Base-by-base conservation (phyloP, 2,329 filamentous ascomycete species). In the Amauroascus niger region DNA sequence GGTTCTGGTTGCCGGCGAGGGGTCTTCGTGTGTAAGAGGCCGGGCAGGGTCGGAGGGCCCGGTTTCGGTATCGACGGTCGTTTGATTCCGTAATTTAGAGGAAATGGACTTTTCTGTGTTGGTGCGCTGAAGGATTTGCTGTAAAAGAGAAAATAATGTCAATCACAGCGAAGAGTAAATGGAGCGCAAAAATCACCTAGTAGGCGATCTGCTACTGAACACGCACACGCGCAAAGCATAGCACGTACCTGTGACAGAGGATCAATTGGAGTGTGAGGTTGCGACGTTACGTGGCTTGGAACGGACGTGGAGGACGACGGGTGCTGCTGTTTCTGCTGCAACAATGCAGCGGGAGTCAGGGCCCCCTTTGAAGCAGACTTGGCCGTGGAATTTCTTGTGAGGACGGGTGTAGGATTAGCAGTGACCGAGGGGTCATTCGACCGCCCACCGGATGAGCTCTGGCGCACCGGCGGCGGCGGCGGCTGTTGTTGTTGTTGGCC, bases 91-190 rank as follows among this genome's bases (percentile, higher is more conserved):
- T 48, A 69, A 55, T 58, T 67, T 74, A 26, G 69, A 57, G 8
- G 79, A 74, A 51, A 81, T 77, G 7, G 79, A 76, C 51, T 74
- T 75, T 53, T 80, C 76, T 40, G 82, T 84, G 62, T 81, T 84
- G 52, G 83, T 86, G 60, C 84, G 79, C 63, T 82, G 77, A 51
- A 86, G 73, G 44, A 83, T 83, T 62, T 83, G 79, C 79, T 81
- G 62, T 46, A 59, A 39, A 26, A 2, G 7, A 8, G 14, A 28
- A 37, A 7, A 20, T 6, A 28, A 5, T 24, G 46, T 49, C n/a
- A 49, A 20, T 22, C 9, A 18, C 28, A 3, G 14, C 16, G 26
- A 33, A 48, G 14, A 24, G 9, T 18, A 37, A 48, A 24, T 3
- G 20, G 45, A 16, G 6, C 13, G 14, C 45, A 24, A 26, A 11